These are phyloP conservation scores for Echinochloa phyllopogon DNA, from an alignment of 176 grass and related monocot genomes.

Conservation along the genomic window DNA sequence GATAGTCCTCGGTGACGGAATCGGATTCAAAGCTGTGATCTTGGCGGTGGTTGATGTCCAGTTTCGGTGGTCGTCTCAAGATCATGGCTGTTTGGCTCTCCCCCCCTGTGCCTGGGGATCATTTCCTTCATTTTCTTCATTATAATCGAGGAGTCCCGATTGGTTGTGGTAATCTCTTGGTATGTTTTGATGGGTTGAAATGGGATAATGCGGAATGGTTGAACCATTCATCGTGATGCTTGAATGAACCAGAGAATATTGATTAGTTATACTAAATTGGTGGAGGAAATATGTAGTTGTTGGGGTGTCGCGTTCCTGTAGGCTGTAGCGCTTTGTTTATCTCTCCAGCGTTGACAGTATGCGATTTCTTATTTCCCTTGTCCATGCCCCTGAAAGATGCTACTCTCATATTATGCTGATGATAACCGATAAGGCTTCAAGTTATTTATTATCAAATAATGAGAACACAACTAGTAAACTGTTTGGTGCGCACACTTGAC, in stretches of 20 bases:
- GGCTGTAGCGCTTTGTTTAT: neutral
- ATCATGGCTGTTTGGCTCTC: neutral
- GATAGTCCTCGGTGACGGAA: neutral
- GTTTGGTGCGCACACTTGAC: neutral
- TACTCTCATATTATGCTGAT: neutral
- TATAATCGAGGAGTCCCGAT: neutral
- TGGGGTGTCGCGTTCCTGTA: neutral
- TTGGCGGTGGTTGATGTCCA: neutral
- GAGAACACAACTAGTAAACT: neutral
- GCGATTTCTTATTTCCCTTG: neutral
- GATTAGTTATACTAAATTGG: constrained; percentile 10
- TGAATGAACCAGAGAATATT: neutral
- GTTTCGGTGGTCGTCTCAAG: neutral
- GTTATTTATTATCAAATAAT: neutral
- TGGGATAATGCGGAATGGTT: neutral
- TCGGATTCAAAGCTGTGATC: constrained; percentile 10
- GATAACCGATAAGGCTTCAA: neutral
- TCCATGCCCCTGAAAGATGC: neutral
- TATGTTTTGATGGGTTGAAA: neutral
- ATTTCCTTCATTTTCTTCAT: constrained; percentile 11
- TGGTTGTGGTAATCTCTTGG: neutral
- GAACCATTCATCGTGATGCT: neutral
- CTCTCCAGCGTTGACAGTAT: neutral
- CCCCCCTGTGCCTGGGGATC: neutral
- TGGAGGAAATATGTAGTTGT: neutral